These are phyloP conservation scores for Talaromyces sp. DNA, from an alignment of 2,329 filamentous ascomycete species.

Conservation along the genomic window DNA sequence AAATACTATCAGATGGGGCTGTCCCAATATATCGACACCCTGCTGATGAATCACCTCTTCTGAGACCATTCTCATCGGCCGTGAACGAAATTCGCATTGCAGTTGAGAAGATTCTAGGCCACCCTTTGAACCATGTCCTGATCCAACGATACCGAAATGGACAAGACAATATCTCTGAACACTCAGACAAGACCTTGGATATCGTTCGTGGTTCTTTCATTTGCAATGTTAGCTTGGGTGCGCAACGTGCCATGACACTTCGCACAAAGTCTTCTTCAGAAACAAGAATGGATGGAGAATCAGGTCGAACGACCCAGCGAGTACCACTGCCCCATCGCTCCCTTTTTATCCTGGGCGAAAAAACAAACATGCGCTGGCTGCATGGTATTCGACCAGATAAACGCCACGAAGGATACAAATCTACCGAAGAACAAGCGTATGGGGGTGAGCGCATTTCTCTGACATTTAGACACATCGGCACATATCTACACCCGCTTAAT, in stretches of 20 bases:
- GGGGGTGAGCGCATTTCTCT: conserved; percentile 81
- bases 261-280: conserved; percentile 64
- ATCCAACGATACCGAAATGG: conserved; percentile 93
- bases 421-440: conserved; percentile 69
- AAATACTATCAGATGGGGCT: conserved; percentile 64
- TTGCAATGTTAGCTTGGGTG: conserved; percentile 91
- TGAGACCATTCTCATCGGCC: conserved; percentile 73
- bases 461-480: conserved; percentile 87
- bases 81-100: conserved; percentile 69
- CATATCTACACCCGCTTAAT: conserved; percentile 70
- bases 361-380: conserved; percentile 83
- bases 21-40: conserved; percentile 95
- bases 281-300: conserved; percentile 26
- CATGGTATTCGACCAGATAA: conserved; percentile 93
- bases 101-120: conserved; percentile 73
- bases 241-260: conserved; percentile 85
- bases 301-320: conserved; percentile 63
- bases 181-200: conserved; percentile 95
- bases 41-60: conserved; percentile 79
- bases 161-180: conserved; percentile 90
- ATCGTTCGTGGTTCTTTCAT: conserved; percentile 80
- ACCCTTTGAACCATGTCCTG: conserved; percentile 84
- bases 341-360: conserved; percentile 77
- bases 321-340: conserved; percentile 84
- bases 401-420: conserved; percentile 68